Evolutionary conservation across 768 basidiomycete species (phyloP).

Genomic region (Boletus rex-veris): DNA sequence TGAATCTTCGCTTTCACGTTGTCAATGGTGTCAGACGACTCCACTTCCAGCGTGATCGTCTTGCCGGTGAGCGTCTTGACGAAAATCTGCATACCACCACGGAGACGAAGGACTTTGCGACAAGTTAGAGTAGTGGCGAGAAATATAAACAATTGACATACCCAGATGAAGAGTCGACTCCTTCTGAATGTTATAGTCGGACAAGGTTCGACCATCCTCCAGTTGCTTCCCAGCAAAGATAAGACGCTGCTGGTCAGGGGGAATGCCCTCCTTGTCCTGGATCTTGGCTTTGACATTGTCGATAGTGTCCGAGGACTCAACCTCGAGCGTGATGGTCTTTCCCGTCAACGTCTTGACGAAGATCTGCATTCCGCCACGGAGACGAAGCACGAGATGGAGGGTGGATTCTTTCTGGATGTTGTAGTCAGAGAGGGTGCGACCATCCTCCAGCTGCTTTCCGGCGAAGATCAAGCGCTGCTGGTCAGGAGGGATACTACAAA

Average conservation of each 20-base stretch:
- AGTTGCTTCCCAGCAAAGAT: slow-evolving; percentile 94
- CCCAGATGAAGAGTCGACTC: slow-evolving; percentile 66
- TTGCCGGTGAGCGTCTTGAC: slow-evolving; percentile 88
- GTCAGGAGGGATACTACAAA: slow-evolving; percentile 71
- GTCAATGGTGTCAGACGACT: slow-evolving; percentile 91
- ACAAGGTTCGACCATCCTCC: slow-evolving; percentile 86
- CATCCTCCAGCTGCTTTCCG: slow-evolving; percentile 94
- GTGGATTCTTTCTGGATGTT: slow-evolving; percentile 97
- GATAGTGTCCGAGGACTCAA: slow-evolving; percentile 83
- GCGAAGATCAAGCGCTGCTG: slow-evolving; percentile 96
- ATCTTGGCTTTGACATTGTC: slow-evolving; percentile 91
- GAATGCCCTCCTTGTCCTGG: slow-evolving; percentile 89
- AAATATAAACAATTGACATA: background rate
- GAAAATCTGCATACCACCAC: slow-evolving; percentile 90
- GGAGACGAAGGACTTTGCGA: slow-evolving; percentile 64
- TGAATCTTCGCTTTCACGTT: slow-evolving; percentile 84
- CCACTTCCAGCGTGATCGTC: slow-evolving; percentile 91
- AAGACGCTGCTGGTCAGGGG: slow-evolving; percentile 85
- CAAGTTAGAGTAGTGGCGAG: background rate
- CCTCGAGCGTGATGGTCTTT: slow-evolving; percentile 90
- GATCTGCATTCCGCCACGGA: slow-evolving; percentile 89
- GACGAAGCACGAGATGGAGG: slow-evolving; percentile 81
- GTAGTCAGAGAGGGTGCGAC: slow-evolving; percentile 84
- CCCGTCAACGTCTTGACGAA: slow-evolving; percentile 83
- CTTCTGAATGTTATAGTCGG: slow-evolving; percentile 91